Percentiles rank a stretch among this genome's conserved stretches.
Evolutionary conservation across 768 basidiomycete genomes (phyloP).

Genomic region (Phylloporus rhodoxanthus): DNA sequence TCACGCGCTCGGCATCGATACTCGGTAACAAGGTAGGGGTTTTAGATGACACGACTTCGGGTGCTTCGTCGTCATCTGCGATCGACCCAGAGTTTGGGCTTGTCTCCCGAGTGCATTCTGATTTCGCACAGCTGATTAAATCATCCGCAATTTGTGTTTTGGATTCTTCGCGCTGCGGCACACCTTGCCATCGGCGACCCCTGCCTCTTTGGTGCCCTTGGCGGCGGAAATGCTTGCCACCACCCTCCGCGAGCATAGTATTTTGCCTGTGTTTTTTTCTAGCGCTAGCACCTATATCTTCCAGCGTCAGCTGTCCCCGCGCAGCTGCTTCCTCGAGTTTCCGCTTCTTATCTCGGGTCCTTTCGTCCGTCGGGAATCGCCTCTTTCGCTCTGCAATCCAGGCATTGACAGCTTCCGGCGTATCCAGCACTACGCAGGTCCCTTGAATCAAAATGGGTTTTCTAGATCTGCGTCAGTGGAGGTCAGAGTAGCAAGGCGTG

Average conservation of each 20-base stretch:
- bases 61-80: slow-evolving; percentile 40
- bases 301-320: slow-evolving; percentile 64
- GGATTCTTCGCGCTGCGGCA: not conserved
- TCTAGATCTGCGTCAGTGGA: slow-evolving; percentile 32
- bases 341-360: slow-evolving; percentile 74
- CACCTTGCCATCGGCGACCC: slow-evolving; percentile 23
- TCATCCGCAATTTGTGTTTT: not conserved
- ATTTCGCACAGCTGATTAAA: not conserved
- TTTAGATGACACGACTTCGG: slow-evolving; percentile 59
- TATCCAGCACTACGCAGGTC: slow-evolving; percentile 69
- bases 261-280: slow-evolving; percentile 40
- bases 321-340: slow-evolving; percentile 73
- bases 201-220: slow-evolving; percentile 26
- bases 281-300: slow-evolving; percentile 37
- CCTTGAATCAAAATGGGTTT: slow-evolving; percentile 74
- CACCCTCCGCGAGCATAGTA: not conserved
- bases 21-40: slow-evolving; percentile 11
- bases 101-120: slow-evolving; percentile 1
- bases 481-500: not conserved
- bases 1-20: slow-evolving; percentile 2
- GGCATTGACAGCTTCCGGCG: slow-evolving; percentile 71
- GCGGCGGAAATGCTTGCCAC: not conserved
- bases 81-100: slow-evolving; percentile 20
- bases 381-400: slow-evolving; percentile 90
- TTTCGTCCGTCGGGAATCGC: slow-evolving; percentile 69